A percentile compares a stretch with the other conserved stretches of the same genome.
Evolutionary conservation across 768 basidiomycete species (phyloP).

Genomic region (Boletus reticulatus): DNA sequence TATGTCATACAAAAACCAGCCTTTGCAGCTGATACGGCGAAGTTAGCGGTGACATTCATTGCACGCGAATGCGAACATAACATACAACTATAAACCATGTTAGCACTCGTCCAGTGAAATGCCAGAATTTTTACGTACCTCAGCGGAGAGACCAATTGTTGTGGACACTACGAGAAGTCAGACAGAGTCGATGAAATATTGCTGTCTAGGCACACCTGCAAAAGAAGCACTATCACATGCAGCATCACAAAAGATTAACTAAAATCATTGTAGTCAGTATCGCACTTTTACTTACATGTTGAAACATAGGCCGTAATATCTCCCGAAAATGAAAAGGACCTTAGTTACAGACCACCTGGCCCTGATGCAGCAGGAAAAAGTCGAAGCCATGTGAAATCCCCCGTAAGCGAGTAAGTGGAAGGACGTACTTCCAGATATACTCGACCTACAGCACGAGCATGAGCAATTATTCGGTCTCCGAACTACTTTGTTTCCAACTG

Average conservation of each 20-base stretch:
- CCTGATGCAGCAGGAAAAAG: neutral
- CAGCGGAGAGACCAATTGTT: neutral
- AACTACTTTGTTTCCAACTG: neutral
- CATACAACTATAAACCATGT: neutral
- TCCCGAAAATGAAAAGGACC: slow-evolving; percentile 2
- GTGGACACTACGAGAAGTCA: neutral
- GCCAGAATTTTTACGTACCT: neutral
- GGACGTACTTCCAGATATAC: slow-evolving; percentile 3
- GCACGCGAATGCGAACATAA: neutral
- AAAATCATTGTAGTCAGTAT: neutral
- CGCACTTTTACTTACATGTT: neutral
- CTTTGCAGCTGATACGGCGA: neutral
- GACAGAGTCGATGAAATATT: neutral
- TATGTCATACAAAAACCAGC: neutral
- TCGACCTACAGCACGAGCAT: neutral
- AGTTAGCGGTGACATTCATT: neutral
- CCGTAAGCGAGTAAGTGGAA: neutral
- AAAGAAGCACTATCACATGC: neutral
- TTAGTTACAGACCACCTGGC: neutral
- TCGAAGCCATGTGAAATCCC: neutral
- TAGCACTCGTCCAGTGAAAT: neutral
- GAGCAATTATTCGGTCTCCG: too few relatives aligned
- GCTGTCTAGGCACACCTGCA: neutral
- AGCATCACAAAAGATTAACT: neutral
- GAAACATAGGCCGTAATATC: neutral